Conservation (phyloP, 495 filamentous ascomycete species). For the Neurospora tetraspora region DNA sequence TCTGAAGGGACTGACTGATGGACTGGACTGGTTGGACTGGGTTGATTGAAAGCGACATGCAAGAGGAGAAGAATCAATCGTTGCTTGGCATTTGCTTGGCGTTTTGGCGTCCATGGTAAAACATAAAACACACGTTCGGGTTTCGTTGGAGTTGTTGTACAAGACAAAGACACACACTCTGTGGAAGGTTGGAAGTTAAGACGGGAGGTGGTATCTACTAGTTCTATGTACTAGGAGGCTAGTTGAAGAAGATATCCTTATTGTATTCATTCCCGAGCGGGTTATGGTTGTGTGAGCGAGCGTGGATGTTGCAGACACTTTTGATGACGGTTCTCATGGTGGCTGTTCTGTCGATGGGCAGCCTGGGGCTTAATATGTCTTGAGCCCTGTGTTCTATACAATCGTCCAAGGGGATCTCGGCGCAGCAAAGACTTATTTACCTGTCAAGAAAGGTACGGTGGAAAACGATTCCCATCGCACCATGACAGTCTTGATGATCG, state of each 20-base stretch:
- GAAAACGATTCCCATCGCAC: background rate
- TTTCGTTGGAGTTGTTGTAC: background rate
- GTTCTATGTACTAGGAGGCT: background rate
- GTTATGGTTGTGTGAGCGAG: background rate
- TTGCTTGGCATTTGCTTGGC: conserved; percentile 7
- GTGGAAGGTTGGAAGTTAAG: background rate
- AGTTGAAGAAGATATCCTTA: background rate
- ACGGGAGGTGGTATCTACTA: background rate
- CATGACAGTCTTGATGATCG: background rate
- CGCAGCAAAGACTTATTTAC: too few species aligned
- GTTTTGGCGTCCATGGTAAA: conserved; percentile 13
- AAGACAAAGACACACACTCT: background rate
- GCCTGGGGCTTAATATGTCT: background rate
- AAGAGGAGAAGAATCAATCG: conserved; percentile 1
- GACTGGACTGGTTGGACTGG: conserved; percentile 6
- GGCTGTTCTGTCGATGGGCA: background rate
- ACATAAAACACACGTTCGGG: conserved; percentile 1
- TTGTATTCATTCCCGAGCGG: background rate
- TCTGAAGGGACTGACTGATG: background rate
- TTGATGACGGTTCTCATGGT: background rate
- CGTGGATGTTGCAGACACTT: background rate
- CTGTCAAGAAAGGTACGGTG: background rate
- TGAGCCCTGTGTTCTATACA: background rate
- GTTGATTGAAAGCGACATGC: conserved; percentile 5
- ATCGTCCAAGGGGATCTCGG: background rate